Base-by-base conservation (phyloP, 2,329 filamentous ascomycete genomes). In the Alternaria burnsii region DNA sequence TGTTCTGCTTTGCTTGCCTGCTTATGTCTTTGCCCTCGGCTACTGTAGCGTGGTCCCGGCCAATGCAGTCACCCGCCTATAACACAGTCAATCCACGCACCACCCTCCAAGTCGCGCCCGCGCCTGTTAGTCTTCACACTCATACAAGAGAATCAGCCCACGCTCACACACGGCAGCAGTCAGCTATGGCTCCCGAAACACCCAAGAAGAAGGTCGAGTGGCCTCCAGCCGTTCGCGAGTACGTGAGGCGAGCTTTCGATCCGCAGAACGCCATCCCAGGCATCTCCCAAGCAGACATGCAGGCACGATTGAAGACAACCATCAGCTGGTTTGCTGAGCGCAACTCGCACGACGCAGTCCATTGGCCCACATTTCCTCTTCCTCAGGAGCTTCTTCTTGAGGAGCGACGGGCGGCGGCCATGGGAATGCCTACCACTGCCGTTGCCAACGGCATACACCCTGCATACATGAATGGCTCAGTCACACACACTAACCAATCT, bases 231-330 rank as follows among this genome's bases (percentile, higher is more conserved):
- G 92, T 98, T 61, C 91, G 93, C 70, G 84, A 86, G 67, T 98
- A 97, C 81, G 94, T 98, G 32, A 90, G 93, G 73, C 89, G 93
- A 73, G 94, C 93, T 26, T 98, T 98, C 76, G 88, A 91, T 52
- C 86, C 88, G 26, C 86, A 88, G 59, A 91, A 93, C 75, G 69
- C 71, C 38, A 77, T 83, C 41, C 63, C 75, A 14, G 81, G 78
- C 58, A 81, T 85, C 58, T 74, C 73, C n/a, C 69, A 69, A 52
- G 72, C 84, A 54, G 93, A 97, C 58, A 90, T 97, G 84, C 91
- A 97, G 78, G 83, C 84, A 61, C 96, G 93, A 75, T 83, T 99
- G 65, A 97, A 94, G 79, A 83, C 89, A 62, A 90, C 93, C 69
- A 97, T 99, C 76, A 92, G 90, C 62, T 85, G 89, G 55, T 92